Evolutionary conservation across 768 basidiomycete species (phyloP).

Genomic region (Trametes meyenii): DNA sequence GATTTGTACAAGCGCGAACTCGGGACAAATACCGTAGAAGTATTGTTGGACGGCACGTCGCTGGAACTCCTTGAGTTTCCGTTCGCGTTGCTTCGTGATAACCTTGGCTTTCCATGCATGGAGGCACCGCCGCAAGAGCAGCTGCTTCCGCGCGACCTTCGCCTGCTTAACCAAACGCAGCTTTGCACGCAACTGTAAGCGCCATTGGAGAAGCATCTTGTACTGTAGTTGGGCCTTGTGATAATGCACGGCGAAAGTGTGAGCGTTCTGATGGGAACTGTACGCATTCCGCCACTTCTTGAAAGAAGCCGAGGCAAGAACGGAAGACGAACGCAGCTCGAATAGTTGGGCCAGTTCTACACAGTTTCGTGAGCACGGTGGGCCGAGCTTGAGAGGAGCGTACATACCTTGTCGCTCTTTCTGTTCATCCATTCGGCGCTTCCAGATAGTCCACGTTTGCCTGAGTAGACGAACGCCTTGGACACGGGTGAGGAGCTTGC

Average conservation of each 20-base stretch:
- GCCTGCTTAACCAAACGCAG: slow-evolving; percentile 57
- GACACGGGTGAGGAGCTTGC: slow-evolving; percentile 57
- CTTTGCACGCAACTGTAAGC: slow-evolving; percentile 51
- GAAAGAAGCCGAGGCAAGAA: slow-evolving; percentile 40
- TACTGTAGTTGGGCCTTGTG: slow-evolving; percentile 45
- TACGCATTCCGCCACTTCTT: slow-evolving; percentile 50
- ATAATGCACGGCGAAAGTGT: slow-evolving; percentile 52
- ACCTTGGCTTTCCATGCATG: slow-evolving; percentile 50
- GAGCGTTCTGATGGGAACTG: slow-evolving; percentile 49
- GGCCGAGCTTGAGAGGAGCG: neutral
- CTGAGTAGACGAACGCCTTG: slow-evolving; percentile 48
- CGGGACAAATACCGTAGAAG: slow-evolving; percentile 36
- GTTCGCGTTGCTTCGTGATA: slow-evolving; percentile 47
- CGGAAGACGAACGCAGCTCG: slow-evolving; percentile 46
- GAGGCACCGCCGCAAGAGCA: slow-evolving; percentile 52
- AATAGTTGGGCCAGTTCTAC: slow-evolving; percentile 57
- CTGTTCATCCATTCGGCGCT: slow-evolving; percentile 43
- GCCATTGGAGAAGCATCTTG: slow-evolving; percentile 55
- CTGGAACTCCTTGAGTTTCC: slow-evolving; percentile 48
- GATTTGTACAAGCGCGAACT: too few species aligned
- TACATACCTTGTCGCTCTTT: slow-evolving; percentile 49
- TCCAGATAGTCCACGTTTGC: slow-evolving; percentile 55
- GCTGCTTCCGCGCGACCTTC: slow-evolving; percentile 52
- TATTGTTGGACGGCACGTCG: slow-evolving; percentile 38
- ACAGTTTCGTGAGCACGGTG: neutral